Evolutionary conservation across 2,329 filamentous ascomycete species (phyloP).

Genomic region (Phialophora tarda): DNA sequence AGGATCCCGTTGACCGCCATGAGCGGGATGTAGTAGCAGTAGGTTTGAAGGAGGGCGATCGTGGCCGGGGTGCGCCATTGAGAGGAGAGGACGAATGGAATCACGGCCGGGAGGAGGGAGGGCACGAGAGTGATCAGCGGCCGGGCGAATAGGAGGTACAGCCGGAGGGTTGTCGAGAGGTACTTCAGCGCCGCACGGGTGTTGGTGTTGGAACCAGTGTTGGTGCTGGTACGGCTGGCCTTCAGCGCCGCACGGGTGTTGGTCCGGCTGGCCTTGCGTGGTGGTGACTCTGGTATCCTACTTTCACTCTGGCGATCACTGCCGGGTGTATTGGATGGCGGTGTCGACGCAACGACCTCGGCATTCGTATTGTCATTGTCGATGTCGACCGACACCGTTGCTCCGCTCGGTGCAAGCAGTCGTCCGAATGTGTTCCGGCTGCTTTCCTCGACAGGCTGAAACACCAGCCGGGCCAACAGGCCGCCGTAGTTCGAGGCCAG

Average conservation of each 20-base stretch:
- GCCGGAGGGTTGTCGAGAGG: slow-evolving; percentile 64
- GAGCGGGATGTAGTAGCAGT: slow-evolving; percentile 92
- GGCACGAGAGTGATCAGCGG: slow-evolving; percentile 74
- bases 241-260: slow-evolving; percentile 21
- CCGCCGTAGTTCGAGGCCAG: slow-evolving; percentile 94
- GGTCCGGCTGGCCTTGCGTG: neutral
- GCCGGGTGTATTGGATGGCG: neutral
- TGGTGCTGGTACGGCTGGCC: slow-evolving; percentile 6
- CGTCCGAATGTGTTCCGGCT: slow-evolving; percentile 88
- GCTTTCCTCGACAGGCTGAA: slow-evolving; percentile 95
- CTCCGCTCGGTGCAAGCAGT: slow-evolving; percentile 58
- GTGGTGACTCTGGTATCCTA: neutral
- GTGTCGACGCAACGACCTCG: neutral
- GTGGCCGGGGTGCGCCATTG: slow-evolving; percentile 78
- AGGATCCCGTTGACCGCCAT: slow-evolving; percentile 89
- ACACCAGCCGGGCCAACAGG: slow-evolving; percentile 82
- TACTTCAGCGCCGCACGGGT: slow-evolving; percentile 38
- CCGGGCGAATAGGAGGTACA: slow-evolving; percentile 76
- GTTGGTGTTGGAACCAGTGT: slow-evolving; percentile 23
- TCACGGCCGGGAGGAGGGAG: slow-evolving; percentile 71
- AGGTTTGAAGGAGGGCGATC: slow-evolving; percentile 73
- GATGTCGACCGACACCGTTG: neutral
- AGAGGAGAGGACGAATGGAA: slow-evolving; percentile 75
- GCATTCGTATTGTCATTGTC: neutral
- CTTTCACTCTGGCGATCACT: neutral